Evolutionary conservation across 306 rosid genomes (phyloP), one percentile per base, ranked within the genome.

Genomic region (Canavalia ensiformis): DNA sequence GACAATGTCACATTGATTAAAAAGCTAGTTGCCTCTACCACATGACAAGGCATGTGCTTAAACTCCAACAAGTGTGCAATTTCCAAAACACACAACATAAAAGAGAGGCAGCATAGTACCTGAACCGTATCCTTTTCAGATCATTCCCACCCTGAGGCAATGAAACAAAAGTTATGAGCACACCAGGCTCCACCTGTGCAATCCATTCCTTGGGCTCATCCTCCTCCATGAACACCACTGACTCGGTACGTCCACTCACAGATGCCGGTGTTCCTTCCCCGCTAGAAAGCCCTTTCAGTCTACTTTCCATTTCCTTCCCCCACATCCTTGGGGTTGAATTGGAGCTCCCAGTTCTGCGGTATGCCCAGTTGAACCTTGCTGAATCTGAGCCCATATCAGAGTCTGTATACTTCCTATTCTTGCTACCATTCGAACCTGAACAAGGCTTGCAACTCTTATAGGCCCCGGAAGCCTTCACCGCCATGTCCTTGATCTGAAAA

Each of bases 161-260:
- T 33, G 99, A 93, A 88, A 93, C 93, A 83, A 95, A 95, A 28
- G 99, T 95, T 74, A 95, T 95, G 29, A 95, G 91, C 89, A 95
- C 98, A 75, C 99, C 99, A 45, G 99, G 99, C 82, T 95, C 99
- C 67, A 95, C 98, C 64, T 95, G 99, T 45, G 98, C 98, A 59
- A 93, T 88, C 99, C 99, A 95, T 66, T 95, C 98, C 84, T 92
- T 95, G 0, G 98, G 94, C 83, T 93, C 97, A 60, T 91, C 99
- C 83, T 93, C 99, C 85, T 95, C 99, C 97, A 87, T 87, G 83
- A 91, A 91, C 80, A 90, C 92, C 73, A 89, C 88, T 0, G 97
- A 93, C 83, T 94, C 98, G 0, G 90, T 89, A 6, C 92, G 86
- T 12, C 95, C 97, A 34, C 98, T 94, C 69, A 88, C 96, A 0